A percentile compares a stretch with the other conserved stretches of the same genome.
Conservation (phyloP, 2,329 filamentous ascomycete species). For the Penicillium sp. region DNA sequence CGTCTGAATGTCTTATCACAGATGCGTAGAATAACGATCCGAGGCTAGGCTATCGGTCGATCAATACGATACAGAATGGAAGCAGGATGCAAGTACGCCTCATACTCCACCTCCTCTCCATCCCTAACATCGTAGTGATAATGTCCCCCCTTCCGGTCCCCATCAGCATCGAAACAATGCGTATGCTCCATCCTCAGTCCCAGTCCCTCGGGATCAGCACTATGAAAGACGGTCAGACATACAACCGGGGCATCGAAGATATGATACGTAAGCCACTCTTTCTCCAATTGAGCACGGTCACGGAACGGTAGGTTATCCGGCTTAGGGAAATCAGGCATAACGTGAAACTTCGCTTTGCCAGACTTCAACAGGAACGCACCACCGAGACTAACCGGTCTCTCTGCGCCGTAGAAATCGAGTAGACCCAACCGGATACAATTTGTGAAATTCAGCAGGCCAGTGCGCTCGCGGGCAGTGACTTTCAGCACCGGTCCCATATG, state of each 20-base stretch:
- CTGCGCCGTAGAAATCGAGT: slow-evolving; percentile 30
- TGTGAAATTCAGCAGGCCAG: slow-evolving; percentile 13
- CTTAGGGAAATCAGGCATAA: slow-evolving; percentile 46
- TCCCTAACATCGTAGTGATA: slow-evolving; percentile 43
- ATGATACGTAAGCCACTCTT: slow-evolving; percentile 41
- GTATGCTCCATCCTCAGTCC: slow-evolving; percentile 48
- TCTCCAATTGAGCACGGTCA: slow-evolving; percentile 27
- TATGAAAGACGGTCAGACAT: slow-evolving; percentile 43
- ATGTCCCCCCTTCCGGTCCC: slow-evolving; percentile 40
- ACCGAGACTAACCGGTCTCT: slow-evolving; percentile 37
- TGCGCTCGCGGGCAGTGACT: slow-evolving; percentile 32
- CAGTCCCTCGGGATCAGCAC: slow-evolving; percentile 39
- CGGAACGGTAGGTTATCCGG: slow-evolving; percentile 26
- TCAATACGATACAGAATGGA: slow-evolving; percentile 42
- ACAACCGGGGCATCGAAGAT: slow-evolving; percentile 37
- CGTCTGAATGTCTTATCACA: not conserved
- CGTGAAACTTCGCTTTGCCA: slow-evolving; percentile 39
- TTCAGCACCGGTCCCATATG: slow-evolving; percentile 35
- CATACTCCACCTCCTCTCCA: slow-evolving; percentile 42
- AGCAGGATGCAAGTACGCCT: slow-evolving; percentile 46
- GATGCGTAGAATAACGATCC: not conserved
- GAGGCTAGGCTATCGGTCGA: slow-evolving; percentile 5
- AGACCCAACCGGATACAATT: slow-evolving; percentile 16
- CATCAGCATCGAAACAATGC: slow-evolving; percentile 41
- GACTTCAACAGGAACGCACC: slow-evolving; percentile 41